phyloP scores from a whole-genome alignment of 2,329 filamentous ascomycete genomes.

The Biscogniauxia mediterranea region DNA sequence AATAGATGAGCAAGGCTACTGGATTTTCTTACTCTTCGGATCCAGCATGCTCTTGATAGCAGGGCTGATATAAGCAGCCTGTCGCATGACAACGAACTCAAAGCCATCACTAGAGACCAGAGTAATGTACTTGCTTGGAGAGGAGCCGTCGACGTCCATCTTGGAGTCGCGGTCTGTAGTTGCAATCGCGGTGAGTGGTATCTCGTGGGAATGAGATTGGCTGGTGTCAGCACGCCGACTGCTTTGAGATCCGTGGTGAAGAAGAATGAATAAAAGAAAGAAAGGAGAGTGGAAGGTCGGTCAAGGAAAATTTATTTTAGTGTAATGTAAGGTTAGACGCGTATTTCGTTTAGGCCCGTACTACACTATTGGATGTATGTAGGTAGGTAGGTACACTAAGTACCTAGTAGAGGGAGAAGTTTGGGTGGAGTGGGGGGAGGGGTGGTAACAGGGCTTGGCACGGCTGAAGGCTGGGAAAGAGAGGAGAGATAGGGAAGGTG shows the following conservation, averaged over 20 bases:
- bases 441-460: not conserved
- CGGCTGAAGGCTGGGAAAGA: not conserved
- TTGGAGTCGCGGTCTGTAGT: conserved; percentile 4
- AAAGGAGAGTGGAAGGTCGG: not conserved
- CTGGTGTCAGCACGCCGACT: no score
- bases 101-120: conserved; percentile 74
- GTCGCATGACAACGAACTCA: conserved; percentile 72
- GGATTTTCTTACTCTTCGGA: conserved; percentile 53
- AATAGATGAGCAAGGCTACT: not conserved
- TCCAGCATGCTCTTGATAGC: conserved; percentile 75
- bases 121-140: conserved; percentile 67
- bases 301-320: not conserved
- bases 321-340: not conserved
- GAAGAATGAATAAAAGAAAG: no score
- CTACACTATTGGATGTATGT: no score
- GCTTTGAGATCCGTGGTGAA: no score
- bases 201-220: not conserved
- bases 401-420: no score
- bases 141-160: conserved; percentile 21
- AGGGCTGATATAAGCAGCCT: conserved; percentile 67
- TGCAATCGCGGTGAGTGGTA: not conserved
- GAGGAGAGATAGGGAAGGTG: not conserved
- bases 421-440: not conserved
- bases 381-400: not conserved
- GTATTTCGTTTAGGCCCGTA: no score